Base-by-base conservation (phyloP, 2,329 filamentous ascomycete species). In the Venturia pyrina region DNA sequence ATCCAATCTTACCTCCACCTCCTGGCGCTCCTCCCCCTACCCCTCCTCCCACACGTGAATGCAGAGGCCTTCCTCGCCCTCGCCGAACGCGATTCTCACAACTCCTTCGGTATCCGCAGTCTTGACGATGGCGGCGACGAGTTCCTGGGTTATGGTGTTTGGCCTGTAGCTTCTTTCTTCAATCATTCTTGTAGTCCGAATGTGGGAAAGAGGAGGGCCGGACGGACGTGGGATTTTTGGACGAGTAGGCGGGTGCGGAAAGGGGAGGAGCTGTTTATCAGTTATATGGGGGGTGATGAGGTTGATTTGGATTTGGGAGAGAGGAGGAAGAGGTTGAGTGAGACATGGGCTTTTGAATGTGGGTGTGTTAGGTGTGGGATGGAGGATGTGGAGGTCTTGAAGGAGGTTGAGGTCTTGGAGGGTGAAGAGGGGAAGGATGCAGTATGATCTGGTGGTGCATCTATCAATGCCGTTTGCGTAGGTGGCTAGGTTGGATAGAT, bases 121-220 rank as follows among this genome's bases (percentile, higher is more conserved):
- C 73, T 78, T 4, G 77, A 77, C 63, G 78, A 80, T 62, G 78
- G 78, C 44, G 78, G 77, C 10, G 75, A 76, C 10, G 80, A 81
- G 69, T 81, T 80, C 69, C 77, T 81, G 67, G 80, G 79, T 19
- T 82, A 78, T 62, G 79, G 76, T 0, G 74, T 80, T 43, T 82
- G 79, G 75, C 77, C 79, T 0, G 70, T 71, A 5, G 79, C 80
- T 0, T 78, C 75, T 67, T 81, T 80, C 70, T 82, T 80, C 73
- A 82, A 82, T 63, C 80, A 82, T 68, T 77, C 74, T 5, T 82
- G 80, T 69, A 70, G 63, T 19, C 78, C 79, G 32, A 81, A 78
- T 56, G 68, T 82, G 1, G 70, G 70, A 57, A 81, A 81, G 73
- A 70, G 68, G 50, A 71, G 79, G 11, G 70, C 71, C 1, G 79